Conservation (phyloP, 2,329 filamentous ascomycete species). For the Incumbomyces lentus region DNA sequence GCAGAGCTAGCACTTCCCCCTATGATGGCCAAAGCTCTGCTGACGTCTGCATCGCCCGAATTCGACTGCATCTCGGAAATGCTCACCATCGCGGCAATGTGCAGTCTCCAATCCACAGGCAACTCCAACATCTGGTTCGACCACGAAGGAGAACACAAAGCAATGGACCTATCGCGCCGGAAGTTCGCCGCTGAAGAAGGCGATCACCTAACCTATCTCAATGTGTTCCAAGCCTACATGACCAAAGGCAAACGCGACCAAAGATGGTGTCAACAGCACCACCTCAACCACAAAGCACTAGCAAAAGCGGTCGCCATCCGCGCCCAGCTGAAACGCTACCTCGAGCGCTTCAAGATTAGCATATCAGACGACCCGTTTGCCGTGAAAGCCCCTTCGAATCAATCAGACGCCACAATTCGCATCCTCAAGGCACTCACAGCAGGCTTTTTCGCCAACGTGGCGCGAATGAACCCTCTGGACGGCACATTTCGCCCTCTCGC, state of each 20-base stretch:
- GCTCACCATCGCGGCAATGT: slow-evolving; percentile 88
- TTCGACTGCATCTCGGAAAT: slow-evolving; percentile 79
- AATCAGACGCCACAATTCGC: slow-evolving; percentile 50
- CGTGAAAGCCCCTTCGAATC: too few relatives aligned
- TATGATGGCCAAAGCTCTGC: slow-evolving; percentile 86
- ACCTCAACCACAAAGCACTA: slow-evolving; percentile 78
- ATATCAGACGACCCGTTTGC: too few relatives aligned
- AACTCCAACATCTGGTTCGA: slow-evolving; percentile 67
- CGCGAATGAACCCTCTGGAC: slow-evolving; percentile 79
- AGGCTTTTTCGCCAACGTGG: slow-evolving; percentile 88
- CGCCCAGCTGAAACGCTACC: slow-evolving; percentile 72
- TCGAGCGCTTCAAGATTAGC: slow-evolving; percentile 78
- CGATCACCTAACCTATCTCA: slow-evolving; percentile 83
- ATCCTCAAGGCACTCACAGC: slow-evolving; percentile 77
- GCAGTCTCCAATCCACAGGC: slow-evolving; percentile 52
- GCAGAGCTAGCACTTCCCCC: slow-evolving; percentile 89
- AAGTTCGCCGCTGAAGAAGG: slow-evolving; percentile 89
- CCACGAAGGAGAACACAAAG: slow-evolving; percentile 65
- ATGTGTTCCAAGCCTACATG: slow-evolving; percentile 84
- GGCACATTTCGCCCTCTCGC: slow-evolving; percentile 81
- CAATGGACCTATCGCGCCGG: slow-evolving; percentile 61
- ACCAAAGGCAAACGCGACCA: slow-evolving; percentile 72
- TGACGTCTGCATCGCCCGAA: slow-evolving; percentile 51
- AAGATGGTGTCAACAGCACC: slow-evolving; percentile 78
- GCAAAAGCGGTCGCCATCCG: slow-evolving; percentile 74